Evolutionary conservation across 495 filamentous ascomycete genomes (phyloP), one percentile per base, ranked within the genome.

Genomic region (Cercophora newfieldiana): DNA sequence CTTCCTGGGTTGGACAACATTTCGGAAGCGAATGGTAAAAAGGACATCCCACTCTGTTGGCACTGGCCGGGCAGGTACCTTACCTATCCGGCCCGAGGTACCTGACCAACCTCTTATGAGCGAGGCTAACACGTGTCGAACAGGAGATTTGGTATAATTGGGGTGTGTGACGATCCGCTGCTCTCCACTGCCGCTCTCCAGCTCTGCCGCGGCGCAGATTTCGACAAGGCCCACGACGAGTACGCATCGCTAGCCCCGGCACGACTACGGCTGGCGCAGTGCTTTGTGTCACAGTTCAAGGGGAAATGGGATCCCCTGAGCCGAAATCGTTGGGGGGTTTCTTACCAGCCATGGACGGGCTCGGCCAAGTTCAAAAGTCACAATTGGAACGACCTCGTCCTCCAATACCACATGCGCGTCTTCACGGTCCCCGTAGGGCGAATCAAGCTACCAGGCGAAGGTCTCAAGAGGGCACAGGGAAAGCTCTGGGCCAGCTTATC

Each of bases 151-250:
- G 55, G 55, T 1, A 14, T 58, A 14, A 58, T 18, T 22, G 55
- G 55, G 26, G 55, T 30, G 16, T 31, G 26, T 22, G 55, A 58
- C 28, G 55, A 58, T 28, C 10, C 55, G 12, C 55, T 58, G 55
- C 21, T 58, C 21, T 58, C 55, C 55, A 58, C 31, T 14, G 55
- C 55, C 55, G 55, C 55, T 28, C 55, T 58, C 55, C 55, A 58
- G 22, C 55, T 58, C 3, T 58, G 55, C 55, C 55, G 55, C 28
- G 55, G 21, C 14, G 55, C 22, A 31, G 55, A 58, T 58, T 21
- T 58, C 12, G 26, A 31, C 25, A 21, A 58, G 55, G 18, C 55
- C 22, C 37, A n/a, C n/a, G n/a, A 47, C 37, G 37, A 47, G 37
- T 47, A 47, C 37, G 55, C 24, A 10, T 21, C 55, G 16, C 28